These are phyloP conservation scores for Chaetomiaceae sp. DNA, from an alignment of 2,329 filamentous ascomycete species.

Conservation along the genomic window DNA sequence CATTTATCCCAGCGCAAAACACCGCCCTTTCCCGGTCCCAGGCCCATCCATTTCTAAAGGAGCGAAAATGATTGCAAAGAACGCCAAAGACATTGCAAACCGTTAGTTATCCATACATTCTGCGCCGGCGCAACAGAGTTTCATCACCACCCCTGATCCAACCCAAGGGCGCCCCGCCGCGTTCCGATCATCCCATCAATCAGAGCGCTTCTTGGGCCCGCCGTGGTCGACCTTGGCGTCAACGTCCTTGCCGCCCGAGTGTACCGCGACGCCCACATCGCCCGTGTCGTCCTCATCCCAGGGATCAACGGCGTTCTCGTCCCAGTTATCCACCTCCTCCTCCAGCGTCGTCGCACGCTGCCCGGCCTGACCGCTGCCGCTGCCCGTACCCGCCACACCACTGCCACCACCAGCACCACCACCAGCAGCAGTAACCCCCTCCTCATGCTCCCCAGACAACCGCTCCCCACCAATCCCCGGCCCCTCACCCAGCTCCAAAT, in stretches of 20 bases:
- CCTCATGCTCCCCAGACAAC: slow-evolving; percentile 51
- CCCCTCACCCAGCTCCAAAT: slow-evolving; percentile 72
- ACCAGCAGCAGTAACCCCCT: slow-evolving; percentile 46
- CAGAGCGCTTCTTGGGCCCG: slow-evolving; percentile 28
- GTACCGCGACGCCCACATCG: slow-evolving; percentile 24
- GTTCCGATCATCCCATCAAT: slow-evolving; percentile 18
- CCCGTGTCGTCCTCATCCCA: slow-evolving; percentile 50
- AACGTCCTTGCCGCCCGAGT: slow-evolving; percentile 15
- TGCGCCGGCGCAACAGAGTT: slow-evolving; percentile 1
- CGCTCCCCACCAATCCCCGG: slow-evolving; percentile 31
- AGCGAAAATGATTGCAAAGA: slow-evolving; percentile 14
- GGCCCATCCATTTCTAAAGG: slow-evolving; percentile 7
- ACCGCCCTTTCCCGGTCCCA: not conserved
- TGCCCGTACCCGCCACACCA: too few species aligned
- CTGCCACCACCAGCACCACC: not conserved
- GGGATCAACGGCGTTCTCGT: slow-evolving; percentile 67
- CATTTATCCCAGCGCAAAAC: not conserved
- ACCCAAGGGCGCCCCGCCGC: too few species aligned
- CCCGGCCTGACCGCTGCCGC: too few species aligned
- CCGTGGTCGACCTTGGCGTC: slow-evolving; percentile 15
- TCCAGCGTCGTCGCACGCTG: slow-evolving; percentile 51
- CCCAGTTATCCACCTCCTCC: slow-evolving; percentile 88
- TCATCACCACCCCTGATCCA: too few species aligned
- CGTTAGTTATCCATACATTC: slow-evolving; percentile 14
- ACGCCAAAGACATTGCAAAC: slow-evolving; percentile 16